phyloP scores from a whole-genome alignment of 441 rosid species.

The Manihot esculenta region DNA sequence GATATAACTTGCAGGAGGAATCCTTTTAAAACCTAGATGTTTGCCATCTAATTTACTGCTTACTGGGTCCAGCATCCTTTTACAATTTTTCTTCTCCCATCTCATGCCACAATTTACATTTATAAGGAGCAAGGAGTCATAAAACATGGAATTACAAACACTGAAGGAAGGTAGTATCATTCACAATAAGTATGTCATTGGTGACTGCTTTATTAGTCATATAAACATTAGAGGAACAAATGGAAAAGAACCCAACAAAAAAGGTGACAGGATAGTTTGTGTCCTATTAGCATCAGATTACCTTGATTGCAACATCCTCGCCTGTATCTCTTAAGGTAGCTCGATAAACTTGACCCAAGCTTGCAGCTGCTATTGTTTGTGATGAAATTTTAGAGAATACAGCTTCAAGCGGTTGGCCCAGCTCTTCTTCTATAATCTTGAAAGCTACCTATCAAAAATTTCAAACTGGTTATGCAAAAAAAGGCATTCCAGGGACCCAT shows the following conservation, averaged over 20 bases:
- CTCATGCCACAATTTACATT: not conserved
- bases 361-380: conserved; percentile 92
- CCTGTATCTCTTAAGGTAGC: conserved; percentile 86
- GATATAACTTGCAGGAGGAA: not conserved
- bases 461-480: conserved; percentile 24
- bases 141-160: not conserved
- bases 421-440: conserved; percentile 85
- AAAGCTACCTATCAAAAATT: conserved; percentile 68
- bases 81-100: not conserved
- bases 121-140: not conserved
- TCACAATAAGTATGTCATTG: not conserved
- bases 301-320: conserved; percentile 98
- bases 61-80: not conserved
- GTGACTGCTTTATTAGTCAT: not conserved
- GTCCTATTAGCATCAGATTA: conserved; percentile 25
- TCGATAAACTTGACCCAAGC: conserved; percentile 95
- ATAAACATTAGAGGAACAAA: not conserved
- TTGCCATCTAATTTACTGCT: not conserved
- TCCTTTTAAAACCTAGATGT: not conserved
- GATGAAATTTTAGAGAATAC: conserved; percentile 80
- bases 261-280: not conserved
- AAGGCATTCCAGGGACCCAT: conserved; percentile 9
- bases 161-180: not conserved
- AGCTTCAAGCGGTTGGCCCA: conserved; percentile 89
- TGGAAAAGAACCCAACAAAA: too few relatives aligned